Evolutionary conservation across 2,329 filamentous ascomycete species (phyloP).

Genomic region (Aspergillus persii): DNA sequence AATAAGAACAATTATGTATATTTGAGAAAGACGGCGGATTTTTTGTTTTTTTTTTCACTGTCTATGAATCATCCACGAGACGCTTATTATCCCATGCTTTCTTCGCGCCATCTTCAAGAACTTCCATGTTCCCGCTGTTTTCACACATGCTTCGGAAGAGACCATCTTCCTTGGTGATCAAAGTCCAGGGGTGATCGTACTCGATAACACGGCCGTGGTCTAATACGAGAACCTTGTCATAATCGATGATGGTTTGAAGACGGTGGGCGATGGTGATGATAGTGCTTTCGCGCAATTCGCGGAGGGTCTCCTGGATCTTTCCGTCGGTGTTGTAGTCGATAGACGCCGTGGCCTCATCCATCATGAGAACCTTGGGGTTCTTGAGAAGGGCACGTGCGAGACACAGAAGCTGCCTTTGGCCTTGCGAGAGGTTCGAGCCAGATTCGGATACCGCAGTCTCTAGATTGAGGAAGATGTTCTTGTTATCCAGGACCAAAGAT

Average conservation of each 20-base stretch:
- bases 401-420: conserved; percentile 91
- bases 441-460: conserved; percentile 82
- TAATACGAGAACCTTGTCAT: conserved; percentile 93
- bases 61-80: conserved; percentile 44
- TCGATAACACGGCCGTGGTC: conserved; percentile 87
- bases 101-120: conserved; percentile 55
- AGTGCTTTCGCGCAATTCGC: conserved; percentile 81
- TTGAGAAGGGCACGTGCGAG: conserved; percentile 91
- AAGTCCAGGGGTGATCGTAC: conserved; percentile 82
- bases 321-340: conserved; percentile 95
- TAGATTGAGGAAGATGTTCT: conserved; percentile 90
- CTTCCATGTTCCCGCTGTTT: conserved; percentile 63
- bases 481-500: conserved; percentile 63
- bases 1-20: conserved; percentile 3
- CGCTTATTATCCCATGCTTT: conserved; percentile 48
- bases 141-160: conserved; percentile 67
- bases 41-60: conserved; percentile 7
- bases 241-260: conserved; percentile 94
- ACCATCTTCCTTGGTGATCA: conserved; percentile 70
- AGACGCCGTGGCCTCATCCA: conserved; percentile 97
- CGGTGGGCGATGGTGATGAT: conserved; percentile 97
- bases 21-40: neutral
- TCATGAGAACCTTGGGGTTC: conserved; percentile 87
- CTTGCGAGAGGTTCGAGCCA: conserved; percentile 90
- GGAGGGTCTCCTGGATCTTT: conserved; percentile 95